These are phyloP conservation scores for Hymenoscyphus fructigenus DNA, from an alignment of 2,329 filamentous ascomycete species.

Conservation along the genomic window DNA sequence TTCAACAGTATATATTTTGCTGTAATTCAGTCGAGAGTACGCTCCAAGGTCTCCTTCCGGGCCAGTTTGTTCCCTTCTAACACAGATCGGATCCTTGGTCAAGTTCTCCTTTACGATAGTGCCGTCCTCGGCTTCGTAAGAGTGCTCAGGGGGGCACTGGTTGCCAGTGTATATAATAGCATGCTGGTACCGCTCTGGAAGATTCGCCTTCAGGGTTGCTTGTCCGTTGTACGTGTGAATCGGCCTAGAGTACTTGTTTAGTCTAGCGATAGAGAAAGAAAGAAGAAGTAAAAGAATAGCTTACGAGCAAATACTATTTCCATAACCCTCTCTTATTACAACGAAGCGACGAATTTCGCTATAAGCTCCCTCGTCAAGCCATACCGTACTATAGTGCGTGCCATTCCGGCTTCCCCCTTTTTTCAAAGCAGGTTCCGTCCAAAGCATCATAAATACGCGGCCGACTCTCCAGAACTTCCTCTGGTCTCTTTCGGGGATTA, in stretches of 20 bases:
- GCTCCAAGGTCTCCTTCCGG: conserved; percentile 18
- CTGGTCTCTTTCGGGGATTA: conserved; percentile 18
- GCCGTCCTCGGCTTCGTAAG: conserved; percentile 12
- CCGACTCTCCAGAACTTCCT: conserved; percentile 28
- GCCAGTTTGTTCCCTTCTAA: conserved; percentile 16
- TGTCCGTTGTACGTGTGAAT: conserved; percentile 29
- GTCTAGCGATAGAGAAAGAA: background rate
- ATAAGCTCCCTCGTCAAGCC: conserved; percentile 19
- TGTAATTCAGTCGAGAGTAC: conserved; percentile 30
- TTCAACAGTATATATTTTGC: conserved; percentile 34
- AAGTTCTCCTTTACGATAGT: conserved; percentile 21
- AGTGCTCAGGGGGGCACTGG: conserved; percentile 14
- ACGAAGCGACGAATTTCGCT: conserved; percentile 31
- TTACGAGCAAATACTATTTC: conserved; percentile 30
- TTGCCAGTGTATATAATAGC: conserved; percentile 25
- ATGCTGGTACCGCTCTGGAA: conserved; percentile 24
- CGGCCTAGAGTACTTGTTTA: conserved; percentile 7
- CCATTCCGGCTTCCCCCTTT: conserved; percentile 14
- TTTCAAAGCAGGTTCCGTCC: conserved; percentile 28
- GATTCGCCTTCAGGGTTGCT: conserved; percentile 28
- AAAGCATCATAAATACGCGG: conserved; percentile 31
- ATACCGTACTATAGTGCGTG: conserved; percentile 19
- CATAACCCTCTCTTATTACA: conserved; percentile 22
- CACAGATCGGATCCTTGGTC: conserved; percentile 24
- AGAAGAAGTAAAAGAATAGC: conserved; percentile 5